These are phyloP conservation scores for Rhizophlyctis rosea DNA, from an alignment of 192 early-diverging fungal genomes.

Conservation along the genomic window DNA sequence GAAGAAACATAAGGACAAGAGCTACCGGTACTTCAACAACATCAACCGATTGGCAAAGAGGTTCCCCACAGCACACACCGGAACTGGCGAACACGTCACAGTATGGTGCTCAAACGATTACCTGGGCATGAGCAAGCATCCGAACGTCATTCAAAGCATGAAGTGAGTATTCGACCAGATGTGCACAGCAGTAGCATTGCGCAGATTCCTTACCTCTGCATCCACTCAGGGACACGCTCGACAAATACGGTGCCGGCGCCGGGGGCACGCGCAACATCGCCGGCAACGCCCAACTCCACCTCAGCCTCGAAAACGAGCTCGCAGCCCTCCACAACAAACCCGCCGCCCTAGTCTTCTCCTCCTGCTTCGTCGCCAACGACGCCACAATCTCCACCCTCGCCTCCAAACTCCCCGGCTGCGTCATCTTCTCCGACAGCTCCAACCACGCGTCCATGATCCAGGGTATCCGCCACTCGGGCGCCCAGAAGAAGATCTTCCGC, in stretches of 20 bases:
- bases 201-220: background rate
- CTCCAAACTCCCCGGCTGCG: conserved; percentile 81
- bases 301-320: conserved; percentile 86
- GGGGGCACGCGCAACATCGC: conserved; percentile 99
- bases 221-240: conserved; percentile 64
- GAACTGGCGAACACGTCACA: conserved; percentile 80
- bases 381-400: conserved; percentile 90
- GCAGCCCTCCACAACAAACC: conserved; percentile 89
- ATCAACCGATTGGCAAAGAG: conserved; percentile 93
- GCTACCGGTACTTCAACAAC: conserved; percentile 99
- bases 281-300: conserved; percentile 93
- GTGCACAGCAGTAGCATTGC: too few species aligned
- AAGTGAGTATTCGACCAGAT: conserved; percentile 58
- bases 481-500: conserved; percentile 83
- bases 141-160: conserved; percentile 82
- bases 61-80: conserved; percentile 94
- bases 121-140: conserved; percentile 92
- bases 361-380: conserved; percentile 98
- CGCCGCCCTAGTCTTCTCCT: conserved; percentile 90
- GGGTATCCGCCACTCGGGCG: conserved; percentile 89
- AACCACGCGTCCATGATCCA: conserved; percentile 99
- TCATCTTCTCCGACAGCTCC: conserved; percentile 90
- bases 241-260: conserved; percentile 96
- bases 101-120: conserved; percentile 99
- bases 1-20: conserved; percentile 96